Conservation (phyloP, 2,329 filamentous ascomycete genomes). For the Chaetoscypha palmicola region DNA sequence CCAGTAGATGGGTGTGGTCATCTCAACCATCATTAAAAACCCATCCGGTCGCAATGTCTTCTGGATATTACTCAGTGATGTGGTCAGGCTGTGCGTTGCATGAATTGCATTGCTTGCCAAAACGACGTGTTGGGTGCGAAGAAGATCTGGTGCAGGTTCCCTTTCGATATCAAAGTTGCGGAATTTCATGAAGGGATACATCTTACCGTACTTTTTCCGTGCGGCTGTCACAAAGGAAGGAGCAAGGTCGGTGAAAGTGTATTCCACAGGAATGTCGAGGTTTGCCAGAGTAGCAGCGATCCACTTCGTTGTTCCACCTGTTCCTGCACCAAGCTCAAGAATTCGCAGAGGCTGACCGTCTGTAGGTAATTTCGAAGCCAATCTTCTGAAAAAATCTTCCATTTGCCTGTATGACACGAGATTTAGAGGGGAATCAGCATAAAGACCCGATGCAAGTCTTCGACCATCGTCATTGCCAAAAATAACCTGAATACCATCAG, state of each 20-base stretch:
- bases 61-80: slow-evolving; percentile 7
- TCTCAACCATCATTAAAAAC: slow-evolving; percentile 16
- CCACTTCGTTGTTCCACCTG: slow-evolving; percentile 35
- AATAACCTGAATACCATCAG: slow-evolving; percentile 20
- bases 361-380: slow-evolving; percentile 17
- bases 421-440: slow-evolving; percentile 14
- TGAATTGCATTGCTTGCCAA: slow-evolving; percentile 20
- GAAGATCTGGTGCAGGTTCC: slow-evolving; percentile 4
- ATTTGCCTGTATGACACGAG: slow-evolving; percentile 12
- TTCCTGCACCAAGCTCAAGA: slow-evolving; percentile 39
- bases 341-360: slow-evolving; percentile 31
- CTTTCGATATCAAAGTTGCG: slow-evolving; percentile 15
- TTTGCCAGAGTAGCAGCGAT: slow-evolving; percentile 27
- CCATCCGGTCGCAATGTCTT: slow-evolving; percentile 13
- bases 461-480: slow-evolving; percentile 21
- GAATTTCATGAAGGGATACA: slow-evolving; percentile 19
- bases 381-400: slow-evolving; percentile 14
- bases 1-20: slow-evolving; percentile 19
- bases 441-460: slow-evolving; percentile 23
- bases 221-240: slow-evolving; percentile 25
- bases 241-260: slow-evolving; percentile 40
- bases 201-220: slow-evolving; percentile 13
- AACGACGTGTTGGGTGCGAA: slow-evolving; percentile 13
- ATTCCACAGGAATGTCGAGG: slow-evolving; percentile 28
- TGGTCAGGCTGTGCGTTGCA: slow-evolving; percentile 12